Evolutionary conservation across 2,329 filamentous ascomycete species (phyloP), one percentile per base, ranked within the genome.

Genomic region (Chalaropsis ovoidea): DNA sequence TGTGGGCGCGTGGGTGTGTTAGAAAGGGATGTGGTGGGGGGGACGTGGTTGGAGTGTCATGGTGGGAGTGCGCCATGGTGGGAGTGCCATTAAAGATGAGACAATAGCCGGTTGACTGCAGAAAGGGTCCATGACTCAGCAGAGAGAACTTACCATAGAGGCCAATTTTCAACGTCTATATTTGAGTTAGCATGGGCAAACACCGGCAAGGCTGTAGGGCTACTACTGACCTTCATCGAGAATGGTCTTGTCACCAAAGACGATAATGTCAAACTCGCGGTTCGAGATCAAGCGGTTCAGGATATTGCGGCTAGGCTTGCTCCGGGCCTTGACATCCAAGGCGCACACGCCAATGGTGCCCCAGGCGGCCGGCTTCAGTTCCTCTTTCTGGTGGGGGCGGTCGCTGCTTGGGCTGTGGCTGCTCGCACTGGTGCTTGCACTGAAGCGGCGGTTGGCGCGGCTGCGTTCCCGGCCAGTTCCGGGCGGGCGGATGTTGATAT

Each of bases 231-330:
- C 82, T 82, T 99, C 94, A 72, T 99, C 94, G 43, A 99, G 80
- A 70, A 99, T 99, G 54, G 96, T 93, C 77, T 99, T 99, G 78
- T 99, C 94, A 61, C 94, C 95, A 77, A 99, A 99, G 13, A 99
- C 93, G 68, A 95, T 87, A 27, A 97, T 92, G 72, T 99, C 93
- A 72, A 99, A 97, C 71, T 97, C 93, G 62, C 87, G 85, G 70
- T 95, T 92, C 42, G 89, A 85, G 69, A 96, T 93, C 22, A 99
- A 81, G 62, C 92, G 85, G 72, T 95, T 97, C 67, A 99, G 78
- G 70, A 99, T 99, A 72, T 96, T 97, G 70, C 95, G 84, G 73
- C 93, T 96, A 0, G 94, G 94, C 76, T 97, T 97, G 80, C 92
- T 96, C 72, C 94, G 84, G 43, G 94, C 94, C 77, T 99, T 99